These are phyloP conservation scores for Pistacia integerrima DNA, from an alignment of 345 rosid genomes.

Conservation along the genomic window DNA sequence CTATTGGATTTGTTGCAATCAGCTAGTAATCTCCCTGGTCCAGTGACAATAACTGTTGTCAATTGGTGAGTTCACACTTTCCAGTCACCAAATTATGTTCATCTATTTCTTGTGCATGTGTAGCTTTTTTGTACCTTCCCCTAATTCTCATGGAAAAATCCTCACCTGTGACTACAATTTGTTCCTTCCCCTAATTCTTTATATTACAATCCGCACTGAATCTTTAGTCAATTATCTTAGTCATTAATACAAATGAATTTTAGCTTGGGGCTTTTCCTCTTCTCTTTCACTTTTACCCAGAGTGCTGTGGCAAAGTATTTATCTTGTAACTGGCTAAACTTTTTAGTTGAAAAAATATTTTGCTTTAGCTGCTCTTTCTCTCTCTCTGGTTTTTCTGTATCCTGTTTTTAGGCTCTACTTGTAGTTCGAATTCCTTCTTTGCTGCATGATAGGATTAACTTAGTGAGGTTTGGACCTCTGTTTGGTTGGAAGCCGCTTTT, in stretches of 20 bases:
- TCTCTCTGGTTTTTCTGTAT: not conserved
- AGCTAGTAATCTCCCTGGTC: conserved; percentile 62
- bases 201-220: not conserved
- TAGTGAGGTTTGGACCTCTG: not conserved
- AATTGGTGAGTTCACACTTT: conserved; percentile 73
- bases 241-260: not conserved
- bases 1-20: conserved; percentile 66
- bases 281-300: not conserved
- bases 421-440: not conserved
- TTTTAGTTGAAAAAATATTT: not conserved
- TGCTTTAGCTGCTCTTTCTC: not conserved
- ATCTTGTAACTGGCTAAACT: not conserved
- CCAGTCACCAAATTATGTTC: conserved; percentile 13
- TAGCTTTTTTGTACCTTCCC: not conserved
- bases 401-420: not conserved
- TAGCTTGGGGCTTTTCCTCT: not conserved
- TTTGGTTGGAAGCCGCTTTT: not conserved
- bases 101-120: not conserved
- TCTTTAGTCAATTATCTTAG: not conserved
- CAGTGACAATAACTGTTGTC: conserved; percentile 62
- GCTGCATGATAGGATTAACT: not conserved
- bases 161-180: not conserved
- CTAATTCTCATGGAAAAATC: not conserved
- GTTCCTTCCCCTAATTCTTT: not conserved
- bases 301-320: not conserved